Percentiles rank a stretch among this genome's conserved stretches.
phyloP scores from a whole-genome alignment of 2,329 filamentous ascomycete species.

The Trichoderma lentiforme region DNA sequence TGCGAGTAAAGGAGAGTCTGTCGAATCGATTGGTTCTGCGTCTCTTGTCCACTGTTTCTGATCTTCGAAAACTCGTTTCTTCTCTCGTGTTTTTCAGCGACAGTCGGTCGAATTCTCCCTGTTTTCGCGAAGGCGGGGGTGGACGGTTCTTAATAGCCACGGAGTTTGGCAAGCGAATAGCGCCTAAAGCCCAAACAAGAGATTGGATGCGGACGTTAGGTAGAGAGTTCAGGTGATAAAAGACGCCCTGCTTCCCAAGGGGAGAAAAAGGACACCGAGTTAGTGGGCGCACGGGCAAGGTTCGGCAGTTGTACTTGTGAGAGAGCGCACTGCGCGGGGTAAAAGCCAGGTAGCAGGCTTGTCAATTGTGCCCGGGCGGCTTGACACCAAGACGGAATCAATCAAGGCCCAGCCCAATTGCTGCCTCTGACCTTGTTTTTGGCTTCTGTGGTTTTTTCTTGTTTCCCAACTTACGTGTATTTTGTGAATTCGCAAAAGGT shows the following conservation, averaged over 20 bases:
- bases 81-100: background rate
- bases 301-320: background rate
- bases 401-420: background rate
- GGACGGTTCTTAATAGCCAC: background rate
- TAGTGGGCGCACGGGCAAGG: background rate
- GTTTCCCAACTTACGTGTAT: background rate
- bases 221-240: background rate
- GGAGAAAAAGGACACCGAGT: background rate
- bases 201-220: background rate
- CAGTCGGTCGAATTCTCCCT: background rate
- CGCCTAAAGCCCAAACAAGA: background rate
- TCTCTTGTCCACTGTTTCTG: background rate
- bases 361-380: background rate
- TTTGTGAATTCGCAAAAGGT: no score
- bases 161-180: background rate
- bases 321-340: background rate
- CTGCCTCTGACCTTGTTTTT: background rate
- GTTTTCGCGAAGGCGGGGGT: slow-evolving; percentile 1
- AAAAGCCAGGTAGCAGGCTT: background rate
- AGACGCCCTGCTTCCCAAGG: background rate
- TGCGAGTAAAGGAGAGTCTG: no score
- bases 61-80: background rate
- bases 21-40: background rate
- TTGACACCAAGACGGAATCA: background rate
- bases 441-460: background rate